phyloP scores from a whole-genome alignment of 192 early-diverging fungal genomes.

The Coemansia sp. region DNA sequence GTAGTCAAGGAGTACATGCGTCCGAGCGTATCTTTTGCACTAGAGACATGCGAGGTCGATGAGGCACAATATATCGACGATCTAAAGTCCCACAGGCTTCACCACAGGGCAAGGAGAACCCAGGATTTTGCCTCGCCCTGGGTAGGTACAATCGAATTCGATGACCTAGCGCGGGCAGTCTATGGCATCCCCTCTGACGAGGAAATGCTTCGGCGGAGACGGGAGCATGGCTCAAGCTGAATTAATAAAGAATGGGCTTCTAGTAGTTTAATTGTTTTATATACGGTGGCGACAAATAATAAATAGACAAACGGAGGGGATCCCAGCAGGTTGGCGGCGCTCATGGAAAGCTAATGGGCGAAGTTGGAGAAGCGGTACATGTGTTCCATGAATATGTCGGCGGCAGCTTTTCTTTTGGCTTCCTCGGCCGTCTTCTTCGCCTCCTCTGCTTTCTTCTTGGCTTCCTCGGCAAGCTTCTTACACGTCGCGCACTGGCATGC shows the following conservation, averaged over 20 bases:
- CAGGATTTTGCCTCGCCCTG: slow-evolving; percentile 45
- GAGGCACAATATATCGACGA: slow-evolving; percentile 38
- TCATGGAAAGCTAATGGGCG: not conserved
- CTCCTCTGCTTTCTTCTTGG: slow-evolving; percentile 2
- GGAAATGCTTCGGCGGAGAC: slow-evolving; percentile 22
- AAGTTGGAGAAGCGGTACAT: slow-evolving; percentile 9
- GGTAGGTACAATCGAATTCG: slow-evolving; percentile 53
- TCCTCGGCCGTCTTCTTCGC: slow-evolving; percentile 14
- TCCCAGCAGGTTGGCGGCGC: not conserved
- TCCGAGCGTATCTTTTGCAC: slow-evolving; percentile 45
- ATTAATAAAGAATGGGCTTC: not conserved
- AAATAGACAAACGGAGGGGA: not conserved
- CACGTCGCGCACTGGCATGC: not conserved
- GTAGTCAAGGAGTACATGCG: slow-evolving; percentile 32
- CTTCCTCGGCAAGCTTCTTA: slow-evolving; percentile 1
- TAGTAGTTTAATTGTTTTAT: not conserved
- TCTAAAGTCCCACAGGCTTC: slow-evolving; percentile 34
- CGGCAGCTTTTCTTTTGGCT: slow-evolving; percentile 8
- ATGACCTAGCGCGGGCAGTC: slow-evolving; percentile 43
- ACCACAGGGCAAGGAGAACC: slow-evolving; percentile 18
- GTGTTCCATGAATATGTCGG: slow-evolving; percentile 24
- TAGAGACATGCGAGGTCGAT: slow-evolving; percentile 45
- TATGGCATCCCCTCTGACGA: slow-evolving; percentile 50
- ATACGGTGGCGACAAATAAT: not conserved
- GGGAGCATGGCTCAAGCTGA: not conserved